Percentiles rank a stretch among this genome's conserved stretches.
Conservation (phyloP, 202 grass and related monocot genomes). For the Schoenoplectus triqueter region DNA sequence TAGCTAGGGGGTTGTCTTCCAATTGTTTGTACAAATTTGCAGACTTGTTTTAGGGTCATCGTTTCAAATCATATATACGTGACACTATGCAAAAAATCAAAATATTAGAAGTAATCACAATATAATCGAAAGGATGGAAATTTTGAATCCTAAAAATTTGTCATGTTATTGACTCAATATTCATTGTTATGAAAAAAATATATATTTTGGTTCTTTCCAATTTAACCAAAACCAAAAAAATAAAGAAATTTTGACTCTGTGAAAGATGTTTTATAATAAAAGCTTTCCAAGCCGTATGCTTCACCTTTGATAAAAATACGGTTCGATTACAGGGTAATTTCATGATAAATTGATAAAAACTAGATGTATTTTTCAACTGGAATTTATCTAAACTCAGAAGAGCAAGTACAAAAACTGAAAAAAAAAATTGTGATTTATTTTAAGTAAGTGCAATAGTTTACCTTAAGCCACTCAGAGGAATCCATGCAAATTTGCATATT, state of each 20-base stretch:
- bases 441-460: constrained; percentile 29
- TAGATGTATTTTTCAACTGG: background rate
- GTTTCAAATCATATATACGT: too few species aligned
- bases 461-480: constrained; percentile 86
- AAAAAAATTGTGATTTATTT: background rate
- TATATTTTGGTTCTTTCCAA: background rate
- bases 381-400: background rate
- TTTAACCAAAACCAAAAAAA: too few species aligned
- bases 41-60: too few species aligned
- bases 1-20: background rate
- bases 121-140: background rate
- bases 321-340: too few species aligned
- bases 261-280: background rate
- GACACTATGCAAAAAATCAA: too few species aligned
- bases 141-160: background rate
- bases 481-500: constrained; percentile 87
- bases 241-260: too few species aligned
- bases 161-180: background rate
- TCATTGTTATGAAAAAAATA: background rate
- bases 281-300: background rate
- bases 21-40: background rate
- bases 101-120: background rate
- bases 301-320: background rate
- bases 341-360: too few species aligned
- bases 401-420: background rate